A percentile compares a stretch with the other conserved stretches of the same genome.
phyloP scores from a whole-genome alignment of 2,329 filamentous ascomycete genomes.

The Lithohypha guttulata region DNA sequence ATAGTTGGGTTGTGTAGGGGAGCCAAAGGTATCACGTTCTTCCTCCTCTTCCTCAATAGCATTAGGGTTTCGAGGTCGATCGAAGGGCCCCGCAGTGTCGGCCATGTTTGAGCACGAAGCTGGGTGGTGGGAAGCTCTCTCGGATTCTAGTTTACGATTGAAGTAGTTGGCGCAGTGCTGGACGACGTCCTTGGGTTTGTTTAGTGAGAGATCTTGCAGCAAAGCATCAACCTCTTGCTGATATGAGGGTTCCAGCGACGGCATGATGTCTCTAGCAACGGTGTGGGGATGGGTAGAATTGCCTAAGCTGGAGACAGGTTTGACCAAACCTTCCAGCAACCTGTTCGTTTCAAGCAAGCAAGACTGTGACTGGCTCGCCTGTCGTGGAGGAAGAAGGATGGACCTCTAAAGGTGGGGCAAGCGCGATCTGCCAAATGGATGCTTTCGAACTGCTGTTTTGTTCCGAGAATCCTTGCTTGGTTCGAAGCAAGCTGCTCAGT shows the following conservation, averaged over 20 bases:
- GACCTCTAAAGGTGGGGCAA: conserved; percentile 8
- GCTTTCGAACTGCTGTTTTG: too few relatives aligned
- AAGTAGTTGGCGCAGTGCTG: conserved; percentile 64
- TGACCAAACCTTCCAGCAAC: conserved; percentile 8
- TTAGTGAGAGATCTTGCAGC: conserved; percentile 49
- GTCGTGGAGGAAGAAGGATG: conserved; percentile 8
- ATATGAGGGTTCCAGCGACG: conserved; percentile 43
- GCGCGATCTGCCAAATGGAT: conserved; percentile 4
- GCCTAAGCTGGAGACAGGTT: conserved; percentile 9
- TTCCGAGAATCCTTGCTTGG: too few relatives aligned
- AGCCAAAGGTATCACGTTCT: conserved; percentile 60
- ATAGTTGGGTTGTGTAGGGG: conserved; percentile 58
- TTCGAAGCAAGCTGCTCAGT: too few relatives aligned
- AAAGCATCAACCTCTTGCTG: conserved; percentile 53
- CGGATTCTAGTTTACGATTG: conserved; percentile 52
- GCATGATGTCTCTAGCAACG: conserved; percentile 28
- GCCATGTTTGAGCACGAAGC: conserved; percentile 52
- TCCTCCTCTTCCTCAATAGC: conserved; percentile 70
- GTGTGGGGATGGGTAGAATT: conserved; percentile 15
- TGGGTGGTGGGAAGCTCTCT: conserved; percentile 46
- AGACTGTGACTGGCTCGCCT: conserved; percentile 7
- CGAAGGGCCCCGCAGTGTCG: conserved; percentile 65
- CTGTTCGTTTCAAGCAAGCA: conserved; percentile 8
- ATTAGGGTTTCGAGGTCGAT: conserved; percentile 43
- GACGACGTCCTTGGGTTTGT: conserved; percentile 52